These are phyloP conservation scores for Eucalyptus caleyi DNA, from an alignment of 345 rosid species.

Conservation along the genomic window DNA sequence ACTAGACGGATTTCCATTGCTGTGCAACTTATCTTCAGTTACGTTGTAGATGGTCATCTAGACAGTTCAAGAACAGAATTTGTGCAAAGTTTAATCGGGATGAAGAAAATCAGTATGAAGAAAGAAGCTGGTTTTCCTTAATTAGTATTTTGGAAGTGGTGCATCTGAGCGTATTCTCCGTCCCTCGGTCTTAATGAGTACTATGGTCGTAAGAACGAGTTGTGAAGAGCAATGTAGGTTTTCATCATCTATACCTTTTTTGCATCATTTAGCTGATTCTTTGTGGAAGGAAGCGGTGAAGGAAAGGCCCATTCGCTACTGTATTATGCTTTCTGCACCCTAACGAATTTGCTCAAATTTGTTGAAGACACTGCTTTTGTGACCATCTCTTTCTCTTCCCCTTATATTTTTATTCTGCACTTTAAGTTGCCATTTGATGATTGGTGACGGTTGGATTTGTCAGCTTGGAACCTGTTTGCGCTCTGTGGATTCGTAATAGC, in stretches of 20 bases:
- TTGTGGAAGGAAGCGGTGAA: neutral
- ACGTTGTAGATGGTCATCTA: neutral
- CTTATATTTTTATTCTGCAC: neutral
- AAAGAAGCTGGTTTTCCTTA: neutral
- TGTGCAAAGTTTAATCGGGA: neutral
- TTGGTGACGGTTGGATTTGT: neutral
- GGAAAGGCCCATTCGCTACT: neutral
- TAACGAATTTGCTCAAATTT: neutral
- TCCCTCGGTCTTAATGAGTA: neutral
- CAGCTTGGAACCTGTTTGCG: neutral
- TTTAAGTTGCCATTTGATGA: neutral
- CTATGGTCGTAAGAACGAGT: neutral
- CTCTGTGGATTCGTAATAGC: neutral
- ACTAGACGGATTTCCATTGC: neutral
- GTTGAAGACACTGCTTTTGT: neutral
- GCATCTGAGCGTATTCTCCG: neutral
- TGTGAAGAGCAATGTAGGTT: neutral
- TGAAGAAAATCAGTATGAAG: neutral
- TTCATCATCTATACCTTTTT: neutral
- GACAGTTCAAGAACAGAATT: neutral
- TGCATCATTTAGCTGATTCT: neutral
- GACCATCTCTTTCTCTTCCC: neutral
- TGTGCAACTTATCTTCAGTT: neutral
- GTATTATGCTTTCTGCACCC: neutral
- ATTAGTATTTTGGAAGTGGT: neutral